These are phyloP conservation scores for Trypanosoma caninum DNA, from an alignment of 208 protist genomes.

Conservation along the genomic window DNA sequence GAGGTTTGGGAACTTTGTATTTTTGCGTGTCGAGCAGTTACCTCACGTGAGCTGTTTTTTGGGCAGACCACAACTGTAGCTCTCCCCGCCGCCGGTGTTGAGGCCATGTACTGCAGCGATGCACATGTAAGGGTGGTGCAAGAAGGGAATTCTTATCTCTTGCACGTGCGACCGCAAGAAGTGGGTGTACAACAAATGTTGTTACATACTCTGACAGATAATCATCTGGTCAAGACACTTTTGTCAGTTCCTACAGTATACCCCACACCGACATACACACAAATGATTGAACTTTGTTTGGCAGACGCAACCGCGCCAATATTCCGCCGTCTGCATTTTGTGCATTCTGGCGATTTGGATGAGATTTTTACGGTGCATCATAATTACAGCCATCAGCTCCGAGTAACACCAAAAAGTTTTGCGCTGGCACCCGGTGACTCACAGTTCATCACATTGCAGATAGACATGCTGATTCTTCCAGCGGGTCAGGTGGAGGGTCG, in stretches of 20 bases:
- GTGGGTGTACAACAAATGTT: conserved; percentile 59
- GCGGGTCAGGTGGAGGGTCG: conserved; percentile 75
- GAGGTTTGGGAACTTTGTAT: conserved; percentile 87
- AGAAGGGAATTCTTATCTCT: conserved; percentile 46
- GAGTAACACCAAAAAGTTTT: conserved; percentile 60
- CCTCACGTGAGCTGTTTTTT: conserved; percentile 72
- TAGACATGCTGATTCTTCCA: conserved; percentile 71
- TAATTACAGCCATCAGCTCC: conserved; percentile 86
- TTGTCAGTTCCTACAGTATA: conserved; percentile 70
- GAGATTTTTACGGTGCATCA: conserved; percentile 78
- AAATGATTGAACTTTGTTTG: conserved; percentile 74
- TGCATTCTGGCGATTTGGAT: conserved; percentile 49
- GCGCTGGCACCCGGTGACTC: conserved; percentile 70
- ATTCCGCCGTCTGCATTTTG: conserved; percentile 80
- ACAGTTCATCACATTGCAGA: conserved; percentile 69
- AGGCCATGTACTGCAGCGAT: conserved; percentile 79
- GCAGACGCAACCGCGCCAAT: conserved; percentile 61
- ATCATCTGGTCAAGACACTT: conserved; percentile 67
- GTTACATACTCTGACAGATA: conserved; percentile 59
- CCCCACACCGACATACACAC: conserved; percentile 75
- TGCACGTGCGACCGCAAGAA: conserved; percentile 71
- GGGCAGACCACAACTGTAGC: conserved; percentile 79
- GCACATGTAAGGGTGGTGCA: conserved; percentile 37
- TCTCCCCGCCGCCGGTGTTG: conserved; percentile 57
- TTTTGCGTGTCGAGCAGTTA: conserved; percentile 67